These are phyloP conservation scores for Penicillium roqueforti DNA, from an alignment of 495 filamentous ascomycete genomes.

Conservation along the genomic window DNA sequence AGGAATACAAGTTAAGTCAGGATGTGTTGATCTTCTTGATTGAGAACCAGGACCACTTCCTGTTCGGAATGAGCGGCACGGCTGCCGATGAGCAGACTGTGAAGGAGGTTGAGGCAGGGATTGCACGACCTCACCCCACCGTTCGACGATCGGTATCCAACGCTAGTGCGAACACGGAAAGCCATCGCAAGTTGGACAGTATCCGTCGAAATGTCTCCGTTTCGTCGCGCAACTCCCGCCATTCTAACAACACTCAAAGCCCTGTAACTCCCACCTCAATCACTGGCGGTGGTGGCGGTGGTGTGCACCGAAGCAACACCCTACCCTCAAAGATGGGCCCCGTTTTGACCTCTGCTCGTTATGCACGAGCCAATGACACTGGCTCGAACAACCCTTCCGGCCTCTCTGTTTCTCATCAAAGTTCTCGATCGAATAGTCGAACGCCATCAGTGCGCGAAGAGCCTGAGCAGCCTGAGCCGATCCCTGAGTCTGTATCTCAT, in stretches of 20 bases:
- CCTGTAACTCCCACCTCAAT: constrained; percentile 64
- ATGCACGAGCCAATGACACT: constrained; percentile 40
- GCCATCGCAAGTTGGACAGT: constrained; percentile 66
- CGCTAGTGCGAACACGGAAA: constrained; percentile 82
- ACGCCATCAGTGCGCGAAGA: constrained; percentile 33
- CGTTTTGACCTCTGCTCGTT: constrained; percentile 55
- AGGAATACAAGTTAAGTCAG: constrained; percentile 91
- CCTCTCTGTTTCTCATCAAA: constrained; percentile 31
- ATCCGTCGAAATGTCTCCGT: constrained; percentile 83
- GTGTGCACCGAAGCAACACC: constrained; percentile 88
- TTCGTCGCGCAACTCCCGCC: constrained; percentile 63
- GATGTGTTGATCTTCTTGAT: constrained; percentile 97
- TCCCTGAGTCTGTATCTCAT: background rate
- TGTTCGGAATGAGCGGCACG: constrained; percentile 92
- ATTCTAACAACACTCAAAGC: constrained; percentile 64
- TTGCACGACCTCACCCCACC: constrained; percentile 51
- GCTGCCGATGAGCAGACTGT: constrained; percentile 83
- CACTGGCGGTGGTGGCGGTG: constrained; percentile 50
- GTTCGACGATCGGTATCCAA: constrained; percentile 76
- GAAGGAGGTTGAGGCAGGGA: constrained; percentile 70
- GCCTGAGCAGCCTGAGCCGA: constrained; percentile 7
- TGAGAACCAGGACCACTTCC: constrained; percentile 87
- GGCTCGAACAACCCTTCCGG: constrained; percentile 28
- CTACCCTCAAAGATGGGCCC: constrained; percentile 91
- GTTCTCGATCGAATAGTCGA: constrained; percentile 34